Evolutionary conservation across 2,329 filamentous ascomycete genomes (phyloP).

Genomic region (Coniella lustricola): DNA sequence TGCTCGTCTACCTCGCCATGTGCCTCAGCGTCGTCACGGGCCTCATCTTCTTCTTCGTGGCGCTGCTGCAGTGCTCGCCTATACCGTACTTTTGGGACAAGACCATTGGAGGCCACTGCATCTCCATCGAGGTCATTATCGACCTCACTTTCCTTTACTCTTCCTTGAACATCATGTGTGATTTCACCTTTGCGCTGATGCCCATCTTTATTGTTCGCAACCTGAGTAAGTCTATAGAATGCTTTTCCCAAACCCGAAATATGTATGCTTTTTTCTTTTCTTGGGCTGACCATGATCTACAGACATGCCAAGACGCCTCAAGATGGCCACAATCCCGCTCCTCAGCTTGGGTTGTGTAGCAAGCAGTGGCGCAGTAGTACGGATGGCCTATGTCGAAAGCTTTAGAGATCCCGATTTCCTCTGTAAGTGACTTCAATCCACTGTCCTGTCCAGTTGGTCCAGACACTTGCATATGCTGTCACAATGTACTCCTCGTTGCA

Average conservation of each 20-base stretch:
- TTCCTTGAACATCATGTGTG: conserved; percentile 39
- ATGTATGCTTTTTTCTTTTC: background rate
- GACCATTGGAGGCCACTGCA: conserved; percentile 27
- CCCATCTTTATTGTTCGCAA: conserved; percentile 48
- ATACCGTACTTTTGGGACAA: conserved; percentile 35
- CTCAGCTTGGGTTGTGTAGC: conserved; percentile 49
- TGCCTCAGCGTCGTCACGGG: conserved; percentile 29
- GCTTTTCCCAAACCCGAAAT: background rate
- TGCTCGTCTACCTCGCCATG: conserved; percentile 30
- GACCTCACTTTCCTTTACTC: conserved; percentile 47
- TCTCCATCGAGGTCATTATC: conserved; percentile 38
- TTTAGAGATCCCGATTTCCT: conserved; percentile 36
- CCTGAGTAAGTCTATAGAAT: conserved; percentile 24
- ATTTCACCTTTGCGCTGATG: conserved; percentile 45
- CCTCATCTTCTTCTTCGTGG: conserved; percentile 34
- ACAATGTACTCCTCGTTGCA: no score
- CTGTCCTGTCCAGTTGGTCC: no score
- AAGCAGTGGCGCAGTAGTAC: conserved; percentile 36
- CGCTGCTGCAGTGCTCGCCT: conserved; percentile 33
- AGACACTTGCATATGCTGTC: no score
- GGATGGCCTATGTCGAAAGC: conserved; percentile 31
- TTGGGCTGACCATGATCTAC: background rate
- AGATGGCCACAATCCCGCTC: conserved; percentile 43
- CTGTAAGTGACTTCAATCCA: no score
- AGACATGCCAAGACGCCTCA: conserved; percentile 45